Base-by-base conservation (phyloP, 2,329 filamentous ascomycete species). In the Karstenula rhodostoma region DNA sequence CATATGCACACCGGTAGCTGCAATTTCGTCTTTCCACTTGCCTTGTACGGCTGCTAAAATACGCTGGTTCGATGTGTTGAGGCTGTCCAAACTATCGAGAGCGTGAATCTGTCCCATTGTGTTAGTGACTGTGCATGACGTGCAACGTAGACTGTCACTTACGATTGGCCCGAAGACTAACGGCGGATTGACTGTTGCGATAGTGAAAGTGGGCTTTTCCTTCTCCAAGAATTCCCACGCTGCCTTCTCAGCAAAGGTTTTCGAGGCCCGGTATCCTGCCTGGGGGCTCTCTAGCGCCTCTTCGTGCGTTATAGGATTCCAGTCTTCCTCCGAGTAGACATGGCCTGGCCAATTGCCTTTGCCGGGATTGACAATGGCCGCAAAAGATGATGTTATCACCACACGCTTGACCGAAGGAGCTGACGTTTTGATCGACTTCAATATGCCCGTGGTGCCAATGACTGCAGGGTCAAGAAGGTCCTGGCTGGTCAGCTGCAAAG, bases 21-120 rank as follows among this genome's bases (percentile, higher is more conserved):
- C 81, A 10, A 90, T 82, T 27, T 82, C 80, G 1, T 85, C 78
- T 64, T 86, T 88, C 73, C 81, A 84, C 60, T 86, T 84, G 19
- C 90, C 90, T 7, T 82, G 84, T n/a, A 89, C 82, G 54, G 91
- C 78, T 61, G 89, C 83, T 9, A 86, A 80, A 56, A 92, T 84
- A 22, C 88, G 85, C 66, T 88, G 84, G 73, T 93, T 93, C 15
- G 89, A 91, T 1, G 89, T 91, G 78, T 93, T 94, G 62, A 93
- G 80, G 1, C 79, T 80, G n/a, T 87, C 84, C 0, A 91, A 81
- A 23, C 80, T 84, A 62, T 87, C 84, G 2, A 93, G 81, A 65
- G 88, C 87, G 66, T 89, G 84, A 10, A 75, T 64, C 73, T 75
- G 52, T 65, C 37, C 6, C 25, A 3, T 23, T 2, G 19, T 8